These are phyloP conservation scores for Verticillium isaacii DNA, from an alignment of 2,329 filamentous ascomycete species.

Conservation along the genomic window DNA sequence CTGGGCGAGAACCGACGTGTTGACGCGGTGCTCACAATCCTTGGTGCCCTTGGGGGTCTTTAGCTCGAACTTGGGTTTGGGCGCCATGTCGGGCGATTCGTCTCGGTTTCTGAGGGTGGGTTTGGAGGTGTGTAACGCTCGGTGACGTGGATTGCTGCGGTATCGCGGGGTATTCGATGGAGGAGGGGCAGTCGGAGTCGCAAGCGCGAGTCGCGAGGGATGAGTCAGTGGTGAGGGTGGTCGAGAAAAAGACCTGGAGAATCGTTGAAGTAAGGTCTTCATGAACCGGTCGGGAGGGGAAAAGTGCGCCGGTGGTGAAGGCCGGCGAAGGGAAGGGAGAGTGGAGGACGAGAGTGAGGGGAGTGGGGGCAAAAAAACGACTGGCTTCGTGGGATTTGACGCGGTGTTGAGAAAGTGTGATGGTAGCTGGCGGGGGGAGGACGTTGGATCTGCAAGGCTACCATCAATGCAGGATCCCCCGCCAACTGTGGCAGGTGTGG, in stretches of 20 bases:
- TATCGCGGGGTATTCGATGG: not conserved
- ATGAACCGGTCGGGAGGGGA: not conserved
- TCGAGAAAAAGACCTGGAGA: constrained; percentile 1
- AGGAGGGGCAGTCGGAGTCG: not conserved
- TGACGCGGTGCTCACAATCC: constrained; percentile 53
- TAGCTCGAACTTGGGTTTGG: constrained; percentile 58
- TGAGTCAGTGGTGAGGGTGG: not conserved
- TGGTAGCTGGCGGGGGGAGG: not conserved
- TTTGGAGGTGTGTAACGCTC: not conserved
- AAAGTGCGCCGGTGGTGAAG: not conserved
- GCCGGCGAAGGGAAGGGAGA: not conserved
- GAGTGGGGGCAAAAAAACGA: not conserved
- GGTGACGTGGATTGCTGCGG: not conserved
- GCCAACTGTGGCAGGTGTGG: not conserved
- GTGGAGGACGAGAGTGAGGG: not conserved
- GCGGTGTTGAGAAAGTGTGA: not conserved
- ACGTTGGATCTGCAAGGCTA: not conserved
- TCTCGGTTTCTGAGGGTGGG: not conserved
- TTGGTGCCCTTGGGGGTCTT: constrained; percentile 91
- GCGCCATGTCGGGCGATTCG: constrained; percentile 23
- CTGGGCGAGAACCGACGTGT: not conserved
- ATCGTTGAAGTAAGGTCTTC: not conserved
- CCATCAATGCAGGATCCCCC: not conserved
- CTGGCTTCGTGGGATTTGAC: not conserved
- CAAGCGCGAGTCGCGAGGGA: not conserved